Evolutionary conservation across 1,139 yeast genomes (phyloP).

Genomic region (Kodamaea sp.): DNA sequence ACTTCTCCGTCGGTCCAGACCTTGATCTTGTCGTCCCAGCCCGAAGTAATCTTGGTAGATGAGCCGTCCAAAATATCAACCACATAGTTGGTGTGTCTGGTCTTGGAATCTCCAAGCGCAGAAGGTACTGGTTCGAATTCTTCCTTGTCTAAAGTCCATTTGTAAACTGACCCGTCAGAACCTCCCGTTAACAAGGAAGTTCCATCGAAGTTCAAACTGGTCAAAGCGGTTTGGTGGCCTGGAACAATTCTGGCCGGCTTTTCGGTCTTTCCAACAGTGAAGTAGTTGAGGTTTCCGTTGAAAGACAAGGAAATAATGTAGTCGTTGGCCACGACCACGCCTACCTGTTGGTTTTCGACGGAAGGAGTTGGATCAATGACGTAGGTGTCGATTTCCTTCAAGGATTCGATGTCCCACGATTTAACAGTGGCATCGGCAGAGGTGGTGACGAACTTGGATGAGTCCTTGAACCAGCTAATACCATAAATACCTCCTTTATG

Average conservation of each 20-base stretch:
- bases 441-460: constrained; percentile 65
- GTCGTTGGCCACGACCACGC: constrained; percentile 65
- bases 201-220: constrained; percentile 39
- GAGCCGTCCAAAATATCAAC: constrained; percentile 39
- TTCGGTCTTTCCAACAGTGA: constrained; percentile 33
- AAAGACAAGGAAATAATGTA: constrained; percentile 66
- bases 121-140: constrained; percentile 39
- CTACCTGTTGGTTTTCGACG: constrained; percentile 73
- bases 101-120: constrained; percentile 25
- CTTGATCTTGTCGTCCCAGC: constrained; percentile 88
- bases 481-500: constrained; percentile 84
- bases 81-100: constrained; percentile 59
- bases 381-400: constrained; percentile 41
- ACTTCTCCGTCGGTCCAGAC: constrained; percentile 36
- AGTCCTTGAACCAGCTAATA: constrained; percentile 65
- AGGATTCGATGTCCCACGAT: constrained; percentile 51
- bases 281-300: constrained; percentile 70
- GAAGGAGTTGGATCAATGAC: constrained; percentile 31
- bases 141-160: constrained; percentile 48
- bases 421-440: constrained; percentile 82
- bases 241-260: constrained; percentile 50
- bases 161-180: constrained; percentile 72
- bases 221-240: constrained; percentile 85
- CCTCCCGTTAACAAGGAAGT: constrained; percentile 63
- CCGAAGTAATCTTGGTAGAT: constrained; percentile 51